Base-by-base conservation (phyloP, 208 protist species). In the Porcisia hertigi region DNA sequence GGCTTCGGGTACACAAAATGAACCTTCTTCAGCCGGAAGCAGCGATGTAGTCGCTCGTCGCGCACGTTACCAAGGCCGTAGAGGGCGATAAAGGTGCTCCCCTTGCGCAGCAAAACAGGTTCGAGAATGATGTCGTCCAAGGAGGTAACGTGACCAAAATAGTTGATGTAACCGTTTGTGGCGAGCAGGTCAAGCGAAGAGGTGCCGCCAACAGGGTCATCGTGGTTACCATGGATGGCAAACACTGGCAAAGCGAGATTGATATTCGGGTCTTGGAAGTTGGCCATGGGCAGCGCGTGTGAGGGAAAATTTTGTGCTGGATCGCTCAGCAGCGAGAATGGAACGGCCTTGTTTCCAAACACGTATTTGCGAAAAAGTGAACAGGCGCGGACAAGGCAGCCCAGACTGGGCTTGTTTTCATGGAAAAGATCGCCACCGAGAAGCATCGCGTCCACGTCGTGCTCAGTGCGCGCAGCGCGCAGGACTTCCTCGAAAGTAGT, bases 191-290 rank as follows among this genome's bases (percentile, higher is more conserved):
- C 99, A 5, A 99, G 75, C 23, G 98, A 84, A 47, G 91, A 95
- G 73, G 89, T 90, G 66, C 98, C 98, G 6, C 98, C 98, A 53
- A 97, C 88, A 12, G 99, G 99, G 79, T 99, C 99, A 79, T 99
- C 99, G 86, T 99, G 99, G 82, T 99, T 99, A 63, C 99, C 99
- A 88, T 99, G 99, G 73, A 99, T 99, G 11, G 91, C 91, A 92
- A 99, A 99, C 39, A 99, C 92, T 0, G 99, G 99, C n/a, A 99
- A 78, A 16, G 89, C 81, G 9, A 99, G 90, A 86, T 99, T 99
- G 55, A 99, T 90, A 83, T 99, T 99, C 23, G 98, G 98, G 81
- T 99, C 98, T 71, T 99, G 88, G 75, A 97, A 97, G 83, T 98
- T 98, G 8, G 94, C 94, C 25, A 91, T 58, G 18, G 87, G 91